Conservation (phyloP, 2,329 filamentous ascomycete species). For the Ambrosiella xylebori region DNA sequence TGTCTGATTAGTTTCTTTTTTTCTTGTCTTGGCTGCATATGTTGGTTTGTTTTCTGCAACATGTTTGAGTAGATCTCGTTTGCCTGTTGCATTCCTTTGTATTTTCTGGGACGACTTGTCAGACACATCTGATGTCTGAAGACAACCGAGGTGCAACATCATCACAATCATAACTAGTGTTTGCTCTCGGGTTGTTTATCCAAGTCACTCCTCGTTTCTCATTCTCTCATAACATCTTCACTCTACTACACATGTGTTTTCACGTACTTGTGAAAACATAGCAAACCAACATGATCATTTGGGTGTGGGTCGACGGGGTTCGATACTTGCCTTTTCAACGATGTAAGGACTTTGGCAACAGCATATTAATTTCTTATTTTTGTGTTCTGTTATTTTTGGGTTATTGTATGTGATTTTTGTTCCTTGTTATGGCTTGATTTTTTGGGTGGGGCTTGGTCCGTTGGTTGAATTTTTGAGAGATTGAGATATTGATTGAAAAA, state of each 20-base stretch:
- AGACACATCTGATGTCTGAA: not conserved
- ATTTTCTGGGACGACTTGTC: not conserved
- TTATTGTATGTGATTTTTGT: not conserved
- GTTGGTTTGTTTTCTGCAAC: not conserved
- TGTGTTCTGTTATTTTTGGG: not conserved
- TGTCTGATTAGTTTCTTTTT: not conserved
- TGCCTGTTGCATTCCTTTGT: conserved; percentile 1
- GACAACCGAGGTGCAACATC: not conserved
- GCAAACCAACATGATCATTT: not conserved
- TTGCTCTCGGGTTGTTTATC: not conserved
- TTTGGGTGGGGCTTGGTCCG: not conserved
- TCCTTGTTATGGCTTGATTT: not conserved
- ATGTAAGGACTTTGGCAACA: not conserved
- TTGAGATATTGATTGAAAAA: too few species aligned
- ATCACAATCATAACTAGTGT: not conserved
- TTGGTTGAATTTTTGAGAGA: not conserved
- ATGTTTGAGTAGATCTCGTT: not conserved
- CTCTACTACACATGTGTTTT: not conserved
- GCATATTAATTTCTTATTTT: not conserved
- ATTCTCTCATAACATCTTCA: not conserved
- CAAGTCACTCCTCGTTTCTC: not conserved
- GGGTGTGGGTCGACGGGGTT: not conserved
- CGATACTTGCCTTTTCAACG: not conserved
- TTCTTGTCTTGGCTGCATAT: not conserved
- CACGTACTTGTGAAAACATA: not conserved